Conservation (phyloP, 2,329 filamentous ascomycete species). For the Polychaeton citri region DNA sequence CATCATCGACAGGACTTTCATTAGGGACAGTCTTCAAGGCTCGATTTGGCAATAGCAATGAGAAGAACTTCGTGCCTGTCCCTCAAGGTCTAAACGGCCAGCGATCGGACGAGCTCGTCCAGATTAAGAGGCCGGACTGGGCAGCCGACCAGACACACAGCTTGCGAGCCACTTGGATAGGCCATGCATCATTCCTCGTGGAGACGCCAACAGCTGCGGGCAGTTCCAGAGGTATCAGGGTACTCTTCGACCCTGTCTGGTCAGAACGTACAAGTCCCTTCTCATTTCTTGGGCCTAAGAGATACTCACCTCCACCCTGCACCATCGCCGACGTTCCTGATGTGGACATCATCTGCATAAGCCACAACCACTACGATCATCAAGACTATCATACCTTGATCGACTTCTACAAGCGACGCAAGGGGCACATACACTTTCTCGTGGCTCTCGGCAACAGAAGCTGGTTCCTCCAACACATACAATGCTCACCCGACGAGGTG, state of each 20-base stretch:
- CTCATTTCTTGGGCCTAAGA: constrained; percentile 34
- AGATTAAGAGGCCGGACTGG: constrained; percentile 30
- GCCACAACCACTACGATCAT: constrained; percentile 46
- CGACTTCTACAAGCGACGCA: constrained; percentile 25
- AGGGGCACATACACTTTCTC: constrained; percentile 28
- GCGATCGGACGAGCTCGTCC: constrained; percentile 26
- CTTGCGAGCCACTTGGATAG: constrained; percentile 38
- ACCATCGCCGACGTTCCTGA: constrained; percentile 35
- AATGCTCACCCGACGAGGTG: constrained; percentile 26
- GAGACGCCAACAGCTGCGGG: constrained; percentile 25
- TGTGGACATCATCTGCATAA: constrained; percentile 39
- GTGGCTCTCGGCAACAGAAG: constrained; percentile 27
- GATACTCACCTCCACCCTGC: constrained; percentile 40
- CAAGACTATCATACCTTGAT: constrained; percentile 35
- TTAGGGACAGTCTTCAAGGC: constrained; percentile 19
- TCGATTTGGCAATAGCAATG: constrained; percentile 22
- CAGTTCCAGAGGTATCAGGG: constrained; percentile 22
- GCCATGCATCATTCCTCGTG: constrained; percentile 37
- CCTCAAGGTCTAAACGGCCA: constrained; percentile 21
- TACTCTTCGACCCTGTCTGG: constrained; percentile 43
- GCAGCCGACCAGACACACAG: constrained; percentile 14
- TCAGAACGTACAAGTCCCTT: constrained; percentile 35
- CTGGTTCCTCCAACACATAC: constrained; percentile 25
- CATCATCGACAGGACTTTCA: constrained; percentile 23
- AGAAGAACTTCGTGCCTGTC: constrained; percentile 34